phyloP scores from a whole-genome alignment of 352 stramenopile genomes.

The Phytophthora hybrid region DNA sequence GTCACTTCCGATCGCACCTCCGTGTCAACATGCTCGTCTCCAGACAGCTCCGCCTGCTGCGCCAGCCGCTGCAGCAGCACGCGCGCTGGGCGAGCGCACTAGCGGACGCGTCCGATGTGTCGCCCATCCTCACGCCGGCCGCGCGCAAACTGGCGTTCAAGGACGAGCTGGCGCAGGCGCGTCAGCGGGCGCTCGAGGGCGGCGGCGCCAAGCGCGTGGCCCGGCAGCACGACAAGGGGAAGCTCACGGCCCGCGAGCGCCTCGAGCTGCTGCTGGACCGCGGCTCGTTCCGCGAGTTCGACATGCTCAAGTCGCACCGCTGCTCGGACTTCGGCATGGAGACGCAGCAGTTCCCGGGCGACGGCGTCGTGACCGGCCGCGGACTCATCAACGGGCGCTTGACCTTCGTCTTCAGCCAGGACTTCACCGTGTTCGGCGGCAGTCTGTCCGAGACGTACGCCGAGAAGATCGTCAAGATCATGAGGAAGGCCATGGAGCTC shows the following conservation, averaged over 20 bases:
- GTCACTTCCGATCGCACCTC: slow-evolving; percentile 35
- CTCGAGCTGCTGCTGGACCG: slow-evolving; percentile 96
- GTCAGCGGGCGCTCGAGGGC: slow-evolving; percentile 84
- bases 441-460: slow-evolving; percentile 96
- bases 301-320: slow-evolving; percentile 97
- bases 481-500: slow-evolving; percentile 97
- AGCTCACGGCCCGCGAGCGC: slow-evolving; percentile 97
- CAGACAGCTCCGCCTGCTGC: slow-evolving; percentile 30
- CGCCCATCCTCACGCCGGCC: slow-evolving; percentile 56
- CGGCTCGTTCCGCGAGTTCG: slow-evolving; percentile 96
- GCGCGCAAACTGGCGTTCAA: slow-evolving; percentile 78
- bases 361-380: slow-evolving; percentile 96
- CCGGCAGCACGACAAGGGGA: slow-evolving; percentile 96
- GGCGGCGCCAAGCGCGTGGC: slow-evolving; percentile 85
- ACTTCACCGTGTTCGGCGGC: slow-evolving; percentile 99
- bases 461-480: slow-evolving; percentile 99
- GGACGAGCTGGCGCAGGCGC: slow-evolving; percentile 75
- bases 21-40: slow-evolving; percentile 22
- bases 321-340: slow-evolving; percentile 99
- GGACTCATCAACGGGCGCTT: slow-evolving; percentile 95
- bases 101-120: slow-evolving; percentile 30
- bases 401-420: slow-evolving; percentile 97
- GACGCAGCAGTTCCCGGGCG: slow-evolving; percentile 90
- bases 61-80: slow-evolving; percentile 36
- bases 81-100: slow-evolving; percentile 55